phyloP scores from a whole-genome alignment of 1,284 basidiomycete species.

The Calocybe gambosa region DNA sequence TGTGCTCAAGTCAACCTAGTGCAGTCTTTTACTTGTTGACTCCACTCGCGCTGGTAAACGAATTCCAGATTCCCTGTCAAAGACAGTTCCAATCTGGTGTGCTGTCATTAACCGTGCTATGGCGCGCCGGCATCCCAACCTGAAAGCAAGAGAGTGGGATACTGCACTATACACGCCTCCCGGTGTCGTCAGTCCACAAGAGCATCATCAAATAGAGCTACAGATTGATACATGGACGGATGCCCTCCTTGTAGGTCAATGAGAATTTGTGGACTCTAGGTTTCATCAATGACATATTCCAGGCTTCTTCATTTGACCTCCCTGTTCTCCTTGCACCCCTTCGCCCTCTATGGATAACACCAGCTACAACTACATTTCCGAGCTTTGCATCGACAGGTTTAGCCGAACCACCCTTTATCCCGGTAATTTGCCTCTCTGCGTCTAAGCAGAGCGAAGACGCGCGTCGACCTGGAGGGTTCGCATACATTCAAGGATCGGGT shows the following conservation, averaged over 20 bases:
- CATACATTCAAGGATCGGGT: slow-evolving; percentile 85
- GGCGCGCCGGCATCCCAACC: slow-evolving; percentile 24
- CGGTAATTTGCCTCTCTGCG: slow-evolving; percentile 75
- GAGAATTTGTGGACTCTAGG: not conserved
- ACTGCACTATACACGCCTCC: slow-evolving; percentile 60
- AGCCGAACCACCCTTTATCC: slow-evolving; percentile 36
- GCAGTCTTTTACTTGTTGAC: slow-evolving; percentile 82
- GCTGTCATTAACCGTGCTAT: slow-evolving; percentile 82
- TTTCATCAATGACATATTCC: not conserved
- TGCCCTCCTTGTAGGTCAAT: slow-evolving; percentile 44
- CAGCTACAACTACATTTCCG: slow-evolving; percentile 28
- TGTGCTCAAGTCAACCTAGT: not conserved
- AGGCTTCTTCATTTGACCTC: slow-evolving; percentile 32
- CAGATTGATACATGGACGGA: slow-evolving; percentile 63
- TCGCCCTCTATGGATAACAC: slow-evolving; percentile 34
- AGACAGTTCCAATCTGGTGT: slow-evolving; percentile 97
- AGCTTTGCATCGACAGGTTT: slow-evolving; percentile 4
- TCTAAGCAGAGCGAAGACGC: slow-evolving; percentile 61
- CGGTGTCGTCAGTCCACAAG: slow-evolving; percentile 57
- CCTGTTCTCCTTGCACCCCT: slow-evolving; percentile 26
- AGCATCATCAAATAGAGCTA: slow-evolving; percentile 67
- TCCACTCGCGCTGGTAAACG: slow-evolving; percentile 92
- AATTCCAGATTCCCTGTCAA: slow-evolving; percentile 91
- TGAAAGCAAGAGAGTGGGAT: slow-evolving; percentile 39
- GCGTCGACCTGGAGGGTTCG: slow-evolving; percentile 55